Base-by-base conservation (phyloP, 768 basidiomycete species). In the Coprinellus micaceus region DNA sequence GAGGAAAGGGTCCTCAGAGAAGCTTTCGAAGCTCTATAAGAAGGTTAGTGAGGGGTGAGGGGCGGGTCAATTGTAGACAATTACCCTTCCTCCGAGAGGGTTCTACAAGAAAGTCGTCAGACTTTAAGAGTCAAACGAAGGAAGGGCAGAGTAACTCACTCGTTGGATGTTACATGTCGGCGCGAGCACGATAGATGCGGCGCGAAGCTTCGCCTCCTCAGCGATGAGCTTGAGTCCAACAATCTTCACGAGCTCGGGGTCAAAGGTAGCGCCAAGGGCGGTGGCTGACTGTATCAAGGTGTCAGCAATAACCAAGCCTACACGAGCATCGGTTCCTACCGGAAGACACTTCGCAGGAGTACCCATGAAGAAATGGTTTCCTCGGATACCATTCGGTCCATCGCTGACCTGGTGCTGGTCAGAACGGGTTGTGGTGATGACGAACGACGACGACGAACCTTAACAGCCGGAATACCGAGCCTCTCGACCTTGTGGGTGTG, bases 141-240 rank as follows among this genome's bases (percentile, higher is more conserved):
- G 28, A 39, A 25, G 45, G n/a, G n/a, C n/a, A n/a, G 21, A 21
- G 41, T 9, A 26, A 61, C 71, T 59, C 66, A 83, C 88, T 29
- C 91, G 81, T 69, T 91, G 91, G 49, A 90, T 91, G 66, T 94
- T 93, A 66, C 87, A 88, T 0, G 91, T 93, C 0, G 91, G 91
- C 0, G 85, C 91, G 17, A 92, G 80, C 28, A 91, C 73, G 2
- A 89, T 69, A 12, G 86, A 84, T 10, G 86, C 85, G 2, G 85
- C 80, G 44, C 82, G 77, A 47, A 88, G 74, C 69, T 87, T 91
- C 3, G 87, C 84, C 67, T 91, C 90, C 15, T 75, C 69, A 1
- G 88, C 89, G 19, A 91, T 77, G 17, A 91, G 74, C 63, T 83
- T 82, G 40, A 75, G 65, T 2, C 85, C 89, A 17, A 85, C 79